Base-by-base conservation (phyloP, 495 filamentous ascomycete genomes). In the Penicillium waksmanii region DNA sequence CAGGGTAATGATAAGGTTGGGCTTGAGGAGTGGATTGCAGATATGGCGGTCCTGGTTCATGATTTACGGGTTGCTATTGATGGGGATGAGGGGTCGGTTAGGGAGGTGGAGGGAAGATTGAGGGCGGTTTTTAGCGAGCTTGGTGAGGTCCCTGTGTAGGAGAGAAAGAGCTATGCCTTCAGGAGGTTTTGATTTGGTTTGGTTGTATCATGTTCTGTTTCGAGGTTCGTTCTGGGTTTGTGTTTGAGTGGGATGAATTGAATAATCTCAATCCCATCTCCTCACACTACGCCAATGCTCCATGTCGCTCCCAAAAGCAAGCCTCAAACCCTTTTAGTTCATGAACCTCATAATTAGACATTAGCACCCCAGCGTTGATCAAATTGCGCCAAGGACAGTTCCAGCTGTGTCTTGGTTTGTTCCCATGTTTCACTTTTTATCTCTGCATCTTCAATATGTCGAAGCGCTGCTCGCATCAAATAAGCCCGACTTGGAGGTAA, bases 401-500 rank as follows among this genome's bases (percentile, higher is more conserved):
- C 23, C 25, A 58, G 36, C 10, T 44, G 3, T 21, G 31, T 23
- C 2, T 36, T n/a, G 5, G 15, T 42, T 23, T 9, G 8, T n/a
- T 47, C 27, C 49, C 56, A 53, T n/a, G 12, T 3, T 17, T 23
- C 31, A 7, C 31, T 5, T 7, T 43, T 18, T 8, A n/a, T 33
- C 4, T 25, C 49, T 13, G 38, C 36, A 5, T 56, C 11, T 4
- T 61, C 51, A 33, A 66, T 61, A 54, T 68, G 44, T 33, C 38
- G 33, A 27, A 69, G 40, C 31, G 66, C 62, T 8, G 63, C 68
- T 19, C 62, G 59, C 13, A 66, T 50, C 0, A 69, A 34, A 59
- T 55, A 73, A n/a, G 49, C 15, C 56, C 59, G 66, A 42, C 66
- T 66, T 18, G 71, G 66, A 15, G 68, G 56, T 17, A 63, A 34